Base-by-base conservation (phyloP, 1,284 basidiomycete species). In the Apiotrichum domesticum region DNA sequence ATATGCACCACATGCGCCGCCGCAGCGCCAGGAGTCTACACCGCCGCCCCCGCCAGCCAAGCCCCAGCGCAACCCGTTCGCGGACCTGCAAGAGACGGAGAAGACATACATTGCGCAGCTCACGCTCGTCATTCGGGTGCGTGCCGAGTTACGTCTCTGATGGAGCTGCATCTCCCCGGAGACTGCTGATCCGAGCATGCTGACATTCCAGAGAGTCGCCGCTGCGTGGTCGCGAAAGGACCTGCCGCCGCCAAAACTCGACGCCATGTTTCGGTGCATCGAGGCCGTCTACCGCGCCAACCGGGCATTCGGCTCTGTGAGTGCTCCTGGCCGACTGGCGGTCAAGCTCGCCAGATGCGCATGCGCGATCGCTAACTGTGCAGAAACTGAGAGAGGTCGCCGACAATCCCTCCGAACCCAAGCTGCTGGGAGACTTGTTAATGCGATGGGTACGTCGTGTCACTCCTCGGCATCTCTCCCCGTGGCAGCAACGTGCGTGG, bases 321-420 rank as follows among this genome's bases (percentile, higher is more conserved):
- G 79, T 81, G 44, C 90, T 93, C 13, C 7, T 7, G 13, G 37
- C 37, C 13, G 37, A 8, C 37, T 39, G 37, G 13, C 37, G 13
- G 37, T 39, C 21, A 21, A 21, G 21, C 21, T 21, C 21, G 21
- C 21, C 21, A 21, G 21, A 21, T 21, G 21, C 21, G 66, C 68
- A 87, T 69, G 6, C 2, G 2, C 14, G 6, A 35, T 34, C 14
- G 35, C 37, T 15, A 11, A 66, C 6, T 37, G 1, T 46, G 29
- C 72, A 95, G 92, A 88, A 88, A 82, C 80, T 98, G 59, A 91
- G 88, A 74, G 93, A 96, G 62, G 94, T 98, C 59, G 95, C 92
- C 7, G 84, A 88, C 46, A 91, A 88, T 75, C 93, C 94, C 0
- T 86, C 90, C 1, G 90, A 88, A n/a, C 91, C 95, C 13, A 96